Evolutionary conservation across 352 stramenopile species (phyloP), one percentile per base, ranked within the genome.

Genomic region (Blastocystis sp.): DNA sequence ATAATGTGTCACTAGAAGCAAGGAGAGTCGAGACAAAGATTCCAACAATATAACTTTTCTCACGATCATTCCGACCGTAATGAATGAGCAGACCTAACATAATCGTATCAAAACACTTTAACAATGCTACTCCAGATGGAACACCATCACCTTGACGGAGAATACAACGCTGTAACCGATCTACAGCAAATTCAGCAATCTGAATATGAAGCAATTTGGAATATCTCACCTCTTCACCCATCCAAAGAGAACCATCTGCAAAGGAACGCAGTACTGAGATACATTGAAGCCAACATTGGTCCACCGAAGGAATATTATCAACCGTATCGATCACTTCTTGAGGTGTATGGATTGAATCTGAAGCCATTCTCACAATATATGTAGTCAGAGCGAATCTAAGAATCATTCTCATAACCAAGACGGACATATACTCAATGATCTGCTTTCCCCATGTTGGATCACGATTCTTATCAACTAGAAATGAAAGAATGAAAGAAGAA

Each of bases 241-340:
- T 66, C 9, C 35, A n/a, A 24, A 83, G 37, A 7, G 46, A 66
- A 27, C 52, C 52, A 42, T 83, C 52, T 7, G 71, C 71, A 42
- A 83, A 83, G 49, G 71, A 67, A 32, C 46, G 52, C 9, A 83
- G 49, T 4, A 83, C 51, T 0, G 43, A 29, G 71, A 83, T 83
- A 29, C 71, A 66, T 27, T 83, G 71, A 19, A 83, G 49, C 71
- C 71, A 83, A 42, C 71, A 83, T 37, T 83, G 71, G n/a, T 83
- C 71, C 12, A 83, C 51, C 29, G 71, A 83, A 24, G 71, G 71
- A 11, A 83, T 66, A 56, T 83, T 83, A 43, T 74, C 63, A 21
- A 74, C 63, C 11, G 63, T 52, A 6, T 83, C 71, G 3, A 80
- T 39, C 21, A 49, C 69, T 24, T 59, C 46, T 6, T 52, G 71